A percentile compares a stretch with the other conserved stretches of the same genome.
Conservation (phyloP, 306 rosid species). For the Malus orientalis region DNA sequence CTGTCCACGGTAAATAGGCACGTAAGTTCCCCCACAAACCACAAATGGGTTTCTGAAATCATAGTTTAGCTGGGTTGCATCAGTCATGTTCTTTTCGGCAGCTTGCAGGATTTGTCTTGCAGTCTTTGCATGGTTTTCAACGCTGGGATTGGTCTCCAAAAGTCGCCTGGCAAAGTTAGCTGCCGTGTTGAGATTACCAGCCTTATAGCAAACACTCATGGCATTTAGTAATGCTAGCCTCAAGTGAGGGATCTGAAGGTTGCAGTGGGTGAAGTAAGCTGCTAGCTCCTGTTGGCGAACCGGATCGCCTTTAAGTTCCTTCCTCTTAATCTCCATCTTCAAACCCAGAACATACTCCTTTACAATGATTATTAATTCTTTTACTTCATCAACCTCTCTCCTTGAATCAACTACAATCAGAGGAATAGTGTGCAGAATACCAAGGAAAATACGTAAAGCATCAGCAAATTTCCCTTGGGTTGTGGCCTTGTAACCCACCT, state of each 20-base stretch:
- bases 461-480: constrained; percentile 72
- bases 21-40: constrained; percentile 72
- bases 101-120: constrained; percentile 80
- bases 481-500: constrained; percentile 73
- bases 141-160: constrained; percentile 68
- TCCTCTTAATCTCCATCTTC: constrained; percentile 72
- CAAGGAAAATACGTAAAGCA: constrained; percentile 43
- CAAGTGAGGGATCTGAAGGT: constrained; percentile 73
- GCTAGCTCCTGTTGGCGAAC: constrained; percentile 85
- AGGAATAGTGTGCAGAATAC: constrained; percentile 71
- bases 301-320: constrained; percentile 57
- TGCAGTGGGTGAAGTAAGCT: constrained; percentile 87
- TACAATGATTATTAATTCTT: constrained; percentile 65
- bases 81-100: constrained; percentile 84
- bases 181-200: constrained; percentile 70
- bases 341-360: constrained; percentile 74
- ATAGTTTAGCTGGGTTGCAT: constrained; percentile 56
- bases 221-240: constrained; percentile 78
- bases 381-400: constrained; percentile 89
- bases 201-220: constrained; percentile 74
- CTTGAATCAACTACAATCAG: constrained; percentile 73
- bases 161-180: constrained; percentile 77
- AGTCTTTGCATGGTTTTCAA: constrained; percentile 72
- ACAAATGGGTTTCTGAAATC: constrained; percentile 86
- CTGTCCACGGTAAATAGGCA: constrained; percentile 80